phyloP scores from a whole-genome alignment of 257 asterid genomes.

The Gentiana straminea region DNA sequence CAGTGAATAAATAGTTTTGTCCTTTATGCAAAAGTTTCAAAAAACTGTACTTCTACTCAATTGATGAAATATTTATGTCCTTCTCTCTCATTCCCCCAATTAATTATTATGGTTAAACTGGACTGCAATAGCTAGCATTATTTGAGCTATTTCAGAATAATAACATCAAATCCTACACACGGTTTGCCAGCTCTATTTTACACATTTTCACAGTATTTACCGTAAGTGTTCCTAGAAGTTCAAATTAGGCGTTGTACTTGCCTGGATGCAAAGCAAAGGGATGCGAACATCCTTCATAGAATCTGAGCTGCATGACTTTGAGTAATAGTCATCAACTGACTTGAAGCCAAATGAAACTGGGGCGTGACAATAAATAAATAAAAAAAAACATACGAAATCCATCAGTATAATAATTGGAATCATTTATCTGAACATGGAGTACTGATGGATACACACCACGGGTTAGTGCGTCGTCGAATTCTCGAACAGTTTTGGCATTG shows the following conservation, averaged over 20 bases:
- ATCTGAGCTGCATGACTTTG: conserved; percentile 89
- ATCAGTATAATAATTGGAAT: neutral
- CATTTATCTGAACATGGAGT: conserved; percentile 13
- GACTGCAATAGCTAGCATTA: too few species aligned
- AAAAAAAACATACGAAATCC: conserved; percentile 3
- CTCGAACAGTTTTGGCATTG: conserved; percentile 76
- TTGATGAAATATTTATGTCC: too few species aligned
- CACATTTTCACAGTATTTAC: too few species aligned
- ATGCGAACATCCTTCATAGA: conserved; percentile 55
- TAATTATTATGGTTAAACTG: too few species aligned
- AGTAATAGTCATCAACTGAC: conserved; percentile 93
- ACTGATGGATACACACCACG: conserved; percentile 42
- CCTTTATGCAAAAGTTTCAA: too few species aligned
- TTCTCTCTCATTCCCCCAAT: too few species aligned
- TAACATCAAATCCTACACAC: too few species aligned
- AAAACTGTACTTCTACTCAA: too few species aligned
- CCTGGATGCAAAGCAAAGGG: conserved; percentile 96
- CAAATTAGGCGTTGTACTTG: conserved; percentile 15
- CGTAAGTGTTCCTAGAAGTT: too few species aligned
- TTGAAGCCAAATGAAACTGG: conserved; percentile 96
- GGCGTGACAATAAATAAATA: conserved; percentile 2
- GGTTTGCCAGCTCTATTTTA: too few species aligned
- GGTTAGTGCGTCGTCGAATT: conserved; percentile 86
- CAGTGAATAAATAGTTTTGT: too few species aligned
- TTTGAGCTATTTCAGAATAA: too few species aligned